Evolutionary conservation across 2,329 filamentous ascomycete species (phyloP), one percentile per base, ranked within the genome.

Genomic region (Colletotrichum lindemuthianum): DNA sequence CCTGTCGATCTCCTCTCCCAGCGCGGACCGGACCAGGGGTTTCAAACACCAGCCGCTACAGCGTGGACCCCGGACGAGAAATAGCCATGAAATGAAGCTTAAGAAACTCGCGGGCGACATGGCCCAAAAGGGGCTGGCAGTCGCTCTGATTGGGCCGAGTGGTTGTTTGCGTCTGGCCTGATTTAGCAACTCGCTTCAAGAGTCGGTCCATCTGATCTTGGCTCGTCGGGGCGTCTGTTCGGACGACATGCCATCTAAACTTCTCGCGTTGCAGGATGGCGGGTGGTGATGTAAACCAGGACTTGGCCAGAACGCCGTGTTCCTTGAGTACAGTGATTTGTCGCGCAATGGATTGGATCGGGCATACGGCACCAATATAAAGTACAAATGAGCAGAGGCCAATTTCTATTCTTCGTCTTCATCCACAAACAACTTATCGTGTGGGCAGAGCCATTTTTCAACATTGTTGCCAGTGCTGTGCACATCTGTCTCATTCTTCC

Each of bases 51-150:
- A 16, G 15, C 4, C 43, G 37, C 37, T 33, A 37, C 12, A 41
- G 37, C 15, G 16, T 45, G 6, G 32, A 55, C 52, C 13, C 16
- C 40, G 40, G 32, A 34, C 32, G 40, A 33, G 16, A 54, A 60
- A 33, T 60, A 49, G 56, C 43, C 49, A 49, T 50, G 56, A 60
- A 60, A 49, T 50, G 60, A 64, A 54, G 56, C 60, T 60, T 60
- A 59, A 37, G 16, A 45, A 7, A n/a, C 24, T 45, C 15, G n/a
- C 24, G 8, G 41, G 43, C 13, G 48, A 32, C 41, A 16, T 37
- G 12, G 9, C 24, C 24, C 24, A 24, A 24, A 24, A 4, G 32
- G 32, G 43, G 24, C 37, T 32, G 8, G 37, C n/a, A 11, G 33
- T 6, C 56, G 55, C 24, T 15, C 10, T 36, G 50, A 41, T 44